phyloP scores from a whole-genome alignment of 805 yeast species.

The Brettanomyces naardenensis region DNA sequence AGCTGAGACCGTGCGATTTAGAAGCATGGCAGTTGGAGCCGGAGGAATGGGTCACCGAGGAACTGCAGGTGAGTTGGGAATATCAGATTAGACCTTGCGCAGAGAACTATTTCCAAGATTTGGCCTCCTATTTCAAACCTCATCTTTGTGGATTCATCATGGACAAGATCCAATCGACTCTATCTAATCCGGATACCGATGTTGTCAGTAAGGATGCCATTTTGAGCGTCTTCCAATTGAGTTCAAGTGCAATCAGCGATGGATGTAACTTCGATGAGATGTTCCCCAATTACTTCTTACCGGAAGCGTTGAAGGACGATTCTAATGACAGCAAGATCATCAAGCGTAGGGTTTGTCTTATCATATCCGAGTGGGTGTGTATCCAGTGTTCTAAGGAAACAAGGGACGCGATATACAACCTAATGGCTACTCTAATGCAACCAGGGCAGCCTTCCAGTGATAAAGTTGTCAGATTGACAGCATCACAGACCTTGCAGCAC shows the following conservation, averaged over 20 bases:
- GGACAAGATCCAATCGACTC: conserved; percentile 44
- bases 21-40: conserved; percentile 83
- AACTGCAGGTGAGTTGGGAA: conserved; percentile 70
- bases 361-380: conserved; percentile 76
- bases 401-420: conserved; percentile 48
- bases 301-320: conserved; percentile 42
- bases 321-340: conserved; percentile 50
- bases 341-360: conserved; percentile 67
- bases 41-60: conserved; percentile 89
- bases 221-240: conserved; percentile 74
- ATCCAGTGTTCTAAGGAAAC: conserved; percentile 55
- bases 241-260: conserved; percentile 57
- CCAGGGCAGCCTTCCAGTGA: conserved; percentile 43
- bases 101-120: conserved; percentile 72
- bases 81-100: conserved; percentile 82
- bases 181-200: conserved; percentile 28
- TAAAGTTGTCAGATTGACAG: conserved; percentile 71
- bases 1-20: conserved; percentile 65
- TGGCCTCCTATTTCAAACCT: conserved; percentile 56
- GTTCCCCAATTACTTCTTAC: conserved; percentile 54
- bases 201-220: conserved; percentile 71
- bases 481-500: conserved; percentile 59
- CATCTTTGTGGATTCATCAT: conserved; percentile 46
- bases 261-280: conserved; percentile 62
- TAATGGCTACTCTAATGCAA: conserved; percentile 39